Conservation (phyloP, 176 grass and related monocot species). For the Cymbopogon citratus region DNA sequence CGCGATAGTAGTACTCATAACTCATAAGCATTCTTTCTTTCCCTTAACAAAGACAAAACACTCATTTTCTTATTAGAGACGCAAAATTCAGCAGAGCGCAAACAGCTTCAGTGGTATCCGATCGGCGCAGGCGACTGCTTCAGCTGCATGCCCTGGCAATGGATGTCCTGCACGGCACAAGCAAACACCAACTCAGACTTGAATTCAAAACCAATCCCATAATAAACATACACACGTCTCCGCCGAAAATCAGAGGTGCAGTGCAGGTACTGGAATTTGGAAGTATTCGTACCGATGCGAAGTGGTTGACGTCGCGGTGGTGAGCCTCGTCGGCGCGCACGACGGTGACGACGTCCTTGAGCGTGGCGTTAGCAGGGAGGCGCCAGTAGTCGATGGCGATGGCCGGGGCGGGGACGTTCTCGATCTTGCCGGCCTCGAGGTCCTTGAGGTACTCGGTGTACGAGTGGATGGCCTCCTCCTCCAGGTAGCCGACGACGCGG, state of each 20-base stretch:
- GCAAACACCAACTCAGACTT: background rate
- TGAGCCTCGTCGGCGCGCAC: slow-evolving; percentile 75
- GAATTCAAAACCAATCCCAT: background rate
- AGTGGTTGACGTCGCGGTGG: slow-evolving; percentile 80
- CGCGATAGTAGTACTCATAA: slow-evolving; percentile 8
- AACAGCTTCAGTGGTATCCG: slow-evolving; percentile 48
- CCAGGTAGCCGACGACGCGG: slow-evolving; percentile 66
- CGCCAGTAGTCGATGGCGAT: slow-evolving; percentile 84
- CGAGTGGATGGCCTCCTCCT: slow-evolving; percentile 81
- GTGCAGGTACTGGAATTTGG: background rate
- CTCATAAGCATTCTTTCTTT: background rate
- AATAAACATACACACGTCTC: background rate
- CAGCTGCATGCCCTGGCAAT: slow-evolving; percentile 69
- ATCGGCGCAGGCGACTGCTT: slow-evolving; percentile 56
- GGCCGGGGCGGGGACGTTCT: slow-evolving; percentile 61
- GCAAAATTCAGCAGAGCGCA: slow-evolving; percentile 17
- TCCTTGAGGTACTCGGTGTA: slow-evolving; percentile 75
- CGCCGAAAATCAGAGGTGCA: background rate
- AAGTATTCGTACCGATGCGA: slow-evolving; percentile 43
- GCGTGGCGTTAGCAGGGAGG: slow-evolving; percentile 53
- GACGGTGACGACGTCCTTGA: slow-evolving; percentile 65
- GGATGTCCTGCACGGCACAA: slow-evolving; percentile 47
- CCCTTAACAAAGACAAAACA: background rate
- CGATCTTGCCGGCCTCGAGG: slow-evolving; percentile 56
- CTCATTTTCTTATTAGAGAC: slow-evolving; percentile 16